phyloP scores from a whole-genome alignment of 768 basidiomycete genomes.

The Chlorophyllum brunneum region DNA sequence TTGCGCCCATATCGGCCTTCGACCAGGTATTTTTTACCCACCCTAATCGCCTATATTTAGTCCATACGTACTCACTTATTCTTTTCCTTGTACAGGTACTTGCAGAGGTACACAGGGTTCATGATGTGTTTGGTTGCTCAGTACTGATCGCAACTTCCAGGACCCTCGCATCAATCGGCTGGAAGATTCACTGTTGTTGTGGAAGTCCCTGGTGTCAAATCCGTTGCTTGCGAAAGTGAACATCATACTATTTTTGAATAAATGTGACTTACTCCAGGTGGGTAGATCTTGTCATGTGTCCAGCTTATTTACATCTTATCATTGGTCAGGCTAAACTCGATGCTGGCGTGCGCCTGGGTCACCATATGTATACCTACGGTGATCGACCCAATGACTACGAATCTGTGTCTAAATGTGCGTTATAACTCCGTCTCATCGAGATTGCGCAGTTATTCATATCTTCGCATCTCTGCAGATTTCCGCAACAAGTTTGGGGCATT shows the following conservation, averaged over 20 bases:
- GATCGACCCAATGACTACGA: conserved; percentile 79
- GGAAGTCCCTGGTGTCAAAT: conserved; percentile 71
- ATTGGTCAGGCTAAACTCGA: conserved; percentile 62
- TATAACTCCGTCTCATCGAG: conserved; percentile 2
- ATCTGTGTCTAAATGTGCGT: conserved; percentile 68
- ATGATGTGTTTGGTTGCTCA: conserved; percentile 8
- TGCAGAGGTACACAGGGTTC: conserved; percentile 49
- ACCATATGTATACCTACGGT: conserved; percentile 68
- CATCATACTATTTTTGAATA: conserved; percentile 80
- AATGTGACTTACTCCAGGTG: conserved; percentile 74
- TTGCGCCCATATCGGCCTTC: conserved; percentile 85
- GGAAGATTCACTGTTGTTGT: conserved; percentile 74
- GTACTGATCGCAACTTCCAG: conserved; percentile 32
- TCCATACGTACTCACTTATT: conserved; percentile 3
- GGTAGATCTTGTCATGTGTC: conserved; percentile 13
- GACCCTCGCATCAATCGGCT: conserved; percentile 72
- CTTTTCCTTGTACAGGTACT: conserved; percentile 41
- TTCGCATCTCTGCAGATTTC: conserved; percentile 50
- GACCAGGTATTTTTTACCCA: conserved; percentile 48
- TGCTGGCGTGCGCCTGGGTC: conserved; percentile 66
- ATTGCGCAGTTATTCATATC: neutral
- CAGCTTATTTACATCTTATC: conserved; percentile 3
- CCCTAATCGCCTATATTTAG: conserved; percentile 1
- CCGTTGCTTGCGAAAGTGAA: conserved; percentile 70
- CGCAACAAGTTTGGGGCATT: conserved; percentile 66